These are phyloP conservation scores for Diaporthe caulivora DNA, from an alignment of 2,329 filamentous ascomycete genomes.

Conservation along the genomic window DNA sequence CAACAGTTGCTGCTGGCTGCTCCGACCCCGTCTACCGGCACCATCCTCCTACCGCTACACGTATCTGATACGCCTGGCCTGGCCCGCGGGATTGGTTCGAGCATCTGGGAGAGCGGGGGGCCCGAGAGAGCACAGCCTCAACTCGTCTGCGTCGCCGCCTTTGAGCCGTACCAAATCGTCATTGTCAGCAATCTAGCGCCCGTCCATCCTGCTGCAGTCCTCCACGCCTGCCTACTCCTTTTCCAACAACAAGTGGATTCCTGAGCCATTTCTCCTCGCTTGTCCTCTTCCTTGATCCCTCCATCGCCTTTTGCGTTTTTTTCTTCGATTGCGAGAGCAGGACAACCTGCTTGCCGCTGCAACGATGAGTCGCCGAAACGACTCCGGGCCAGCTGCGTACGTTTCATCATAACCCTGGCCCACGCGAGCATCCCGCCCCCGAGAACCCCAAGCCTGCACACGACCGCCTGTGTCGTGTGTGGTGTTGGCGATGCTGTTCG, in stretches of 20 bases:
- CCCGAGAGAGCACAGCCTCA: slow-evolving; percentile 40
- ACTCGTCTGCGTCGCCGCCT: slow-evolving; percentile 36
- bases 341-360: slow-evolving; percentile 45
- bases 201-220: slow-evolving; percentile 17
- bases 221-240: slow-evolving; percentile 26
- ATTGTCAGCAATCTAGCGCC: slow-evolving; percentile 35
- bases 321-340: slow-evolving; percentile 36
- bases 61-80: slow-evolving; percentile 22
- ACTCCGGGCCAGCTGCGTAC: slow-evolving; percentile 74
- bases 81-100: slow-evolving; percentile 38
- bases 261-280: slow-evolving; percentile 22
- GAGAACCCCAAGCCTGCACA: slow-evolving; percentile 2
- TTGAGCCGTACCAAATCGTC: slow-evolving; percentile 33
- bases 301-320: slow-evolving; percentile 8
- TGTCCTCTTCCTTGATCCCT: slow-evolving; percentile 9
- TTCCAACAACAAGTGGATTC: slow-evolving; percentile 10
- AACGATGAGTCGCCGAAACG: slow-evolving; percentile 64
- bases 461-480: slow-evolving; percentile 3
- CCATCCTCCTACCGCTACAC: not conserved
- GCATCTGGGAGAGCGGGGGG: slow-evolving; percentile 36
- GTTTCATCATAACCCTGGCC: slow-evolving; percentile 50
- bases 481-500: slow-evolving; percentile 29
- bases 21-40: slow-evolving; percentile 1
- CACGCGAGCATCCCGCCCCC: slow-evolving; percentile 24
- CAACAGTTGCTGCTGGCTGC: slow-evolving; percentile 5